These are phyloP conservation scores for Pseudogymnoascus sp. DNA, from an alignment of 2,329 filamentous ascomycete species.

Conservation along the genomic window DNA sequence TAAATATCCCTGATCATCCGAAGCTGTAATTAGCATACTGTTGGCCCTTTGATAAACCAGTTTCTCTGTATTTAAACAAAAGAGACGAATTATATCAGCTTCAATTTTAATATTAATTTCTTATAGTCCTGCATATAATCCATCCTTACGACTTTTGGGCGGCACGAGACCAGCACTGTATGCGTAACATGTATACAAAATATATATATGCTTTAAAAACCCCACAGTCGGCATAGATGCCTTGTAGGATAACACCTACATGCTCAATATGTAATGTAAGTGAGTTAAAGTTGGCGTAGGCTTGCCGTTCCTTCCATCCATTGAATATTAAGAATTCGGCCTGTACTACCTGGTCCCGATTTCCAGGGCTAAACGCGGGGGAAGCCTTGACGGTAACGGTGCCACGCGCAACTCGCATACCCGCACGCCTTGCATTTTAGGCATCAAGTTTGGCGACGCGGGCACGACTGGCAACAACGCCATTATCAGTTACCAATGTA, in stretches of 20 bases:
- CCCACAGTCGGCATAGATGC: neutral
- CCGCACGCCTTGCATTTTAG: neutral
- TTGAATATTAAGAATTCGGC: neutral
- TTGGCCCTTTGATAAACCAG: neutral
- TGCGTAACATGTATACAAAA: neutral
- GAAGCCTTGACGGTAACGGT: neutral
- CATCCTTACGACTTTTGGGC: neutral
- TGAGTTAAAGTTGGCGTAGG: neutral
- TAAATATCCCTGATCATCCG: no score
- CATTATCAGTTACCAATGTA: constrained; percentile 8
- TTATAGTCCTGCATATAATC: neutral
- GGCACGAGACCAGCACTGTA: neutral
- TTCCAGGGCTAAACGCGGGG: neutral
- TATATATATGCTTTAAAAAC: neutral
- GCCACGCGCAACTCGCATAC: neutral
- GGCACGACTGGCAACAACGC: constrained; percentile 6
- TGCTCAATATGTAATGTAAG: neutral
- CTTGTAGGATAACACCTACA: neutral
- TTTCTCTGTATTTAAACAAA: neutral
- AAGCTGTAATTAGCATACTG: neutral
- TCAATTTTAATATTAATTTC: neutral
- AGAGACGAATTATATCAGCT: neutral
- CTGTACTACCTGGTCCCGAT: neutral
- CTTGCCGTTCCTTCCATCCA: neutral
- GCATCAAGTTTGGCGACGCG: neutral